Evolutionary conservation across 176 grass and related monocot genomes (phyloP).

Genomic region (Cymbopogon citratus): DNA sequence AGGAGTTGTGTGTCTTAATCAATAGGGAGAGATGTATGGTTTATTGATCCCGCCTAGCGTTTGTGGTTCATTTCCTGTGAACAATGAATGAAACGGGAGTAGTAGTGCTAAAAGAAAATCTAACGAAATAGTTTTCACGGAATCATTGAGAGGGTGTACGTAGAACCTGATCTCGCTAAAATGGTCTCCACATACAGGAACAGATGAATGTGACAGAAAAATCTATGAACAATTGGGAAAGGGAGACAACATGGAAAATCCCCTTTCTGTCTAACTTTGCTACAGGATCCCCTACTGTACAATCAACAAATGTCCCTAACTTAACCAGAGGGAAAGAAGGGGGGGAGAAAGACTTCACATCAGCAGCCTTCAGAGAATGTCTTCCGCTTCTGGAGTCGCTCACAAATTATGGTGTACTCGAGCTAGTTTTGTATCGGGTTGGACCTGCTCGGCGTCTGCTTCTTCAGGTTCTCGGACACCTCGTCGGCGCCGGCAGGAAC

Average conservation of each 20-base stretch:
- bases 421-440: constrained; percentile 51
- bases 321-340: not conserved
- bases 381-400: not conserved
- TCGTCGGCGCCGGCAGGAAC: not conserved
- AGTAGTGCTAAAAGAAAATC: too few species aligned
- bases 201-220: not conserved
- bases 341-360: not conserved
- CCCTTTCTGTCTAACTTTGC: not conserved
- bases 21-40: not conserved
- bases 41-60: too few species aligned
- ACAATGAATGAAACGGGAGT: too few species aligned
- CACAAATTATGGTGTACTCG: too few species aligned
- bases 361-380: not conserved
- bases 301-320: not conserved
- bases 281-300: not conserved
- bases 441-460: constrained; percentile 37
- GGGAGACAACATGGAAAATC: not conserved
- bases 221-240: not conserved
- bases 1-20: not conserved
- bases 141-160: not conserved
- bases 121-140: not conserved
- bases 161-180: not conserved
- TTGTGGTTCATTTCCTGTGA: too few species aligned
- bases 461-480: constrained; percentile 23
- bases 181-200: not conserved